A percentile compares a stretch with the other conserved stretches of the same genome.
Conservation (phyloP, 2,329 filamentous ascomycete species). For the Penicillium crustosum region DNA sequence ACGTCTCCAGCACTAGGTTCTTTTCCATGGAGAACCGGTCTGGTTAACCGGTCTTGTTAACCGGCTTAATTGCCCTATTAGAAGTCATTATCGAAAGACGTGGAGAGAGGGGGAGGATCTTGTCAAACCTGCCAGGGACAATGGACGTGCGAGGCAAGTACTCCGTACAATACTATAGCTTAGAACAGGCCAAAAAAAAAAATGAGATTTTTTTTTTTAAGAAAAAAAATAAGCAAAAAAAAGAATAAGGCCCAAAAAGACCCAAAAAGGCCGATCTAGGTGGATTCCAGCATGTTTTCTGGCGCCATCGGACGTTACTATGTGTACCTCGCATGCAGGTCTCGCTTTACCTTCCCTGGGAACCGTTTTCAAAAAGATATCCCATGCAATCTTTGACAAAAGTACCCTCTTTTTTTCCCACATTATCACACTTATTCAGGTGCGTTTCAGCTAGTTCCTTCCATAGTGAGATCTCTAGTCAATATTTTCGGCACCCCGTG, state of each 20-base stretch:
- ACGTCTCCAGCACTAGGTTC: conserved; percentile 15
- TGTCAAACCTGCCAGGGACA: conserved; percentile 21
- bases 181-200: conserved; percentile 6
- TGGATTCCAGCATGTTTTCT: conserved; percentile 13
- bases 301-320: conserved; percentile 15
- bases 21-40: conserved; percentile 12
- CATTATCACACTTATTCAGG: neutral
- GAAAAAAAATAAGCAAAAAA: neutral
- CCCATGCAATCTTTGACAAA: neutral
- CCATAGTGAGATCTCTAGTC: neutral
- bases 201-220: too few species aligned
- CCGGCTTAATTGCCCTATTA: conserved; percentile 10
- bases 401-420: neutral
- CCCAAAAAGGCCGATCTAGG: conserved; percentile 12
- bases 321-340: conserved; percentile 10
- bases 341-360: conserved; percentile 23
- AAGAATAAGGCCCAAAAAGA: conserved; percentile 1
- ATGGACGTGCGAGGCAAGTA: conserved; percentile 20
- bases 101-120: conserved; percentile 2
- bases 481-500: conserved; percentile 13
- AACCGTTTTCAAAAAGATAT: neutral
- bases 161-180: conserved; percentile 2
- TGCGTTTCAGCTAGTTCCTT: neutral
- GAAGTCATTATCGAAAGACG: neutral
- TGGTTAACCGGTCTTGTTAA: neutral